A percentile compares a stretch with the other conserved stretches of the same genome.
Evolutionary conservation across 2,329 filamentous ascomycete species (phyloP).

Genomic region (Trichoderma aggressivum): DNA sequence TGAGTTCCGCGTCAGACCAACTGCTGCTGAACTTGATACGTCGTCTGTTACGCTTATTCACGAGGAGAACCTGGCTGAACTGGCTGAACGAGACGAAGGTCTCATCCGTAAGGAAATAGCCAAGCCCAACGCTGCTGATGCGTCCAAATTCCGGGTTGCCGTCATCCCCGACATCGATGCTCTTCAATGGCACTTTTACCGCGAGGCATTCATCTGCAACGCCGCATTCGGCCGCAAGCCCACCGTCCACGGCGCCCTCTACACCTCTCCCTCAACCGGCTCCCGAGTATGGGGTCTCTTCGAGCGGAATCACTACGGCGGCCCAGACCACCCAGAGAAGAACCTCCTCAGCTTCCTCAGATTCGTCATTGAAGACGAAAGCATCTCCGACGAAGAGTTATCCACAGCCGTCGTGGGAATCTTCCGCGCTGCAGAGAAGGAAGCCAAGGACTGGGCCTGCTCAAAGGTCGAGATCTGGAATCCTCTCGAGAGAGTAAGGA

Average conservation of each 20-base stretch:
- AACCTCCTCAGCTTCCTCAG: conserved; percentile 70
- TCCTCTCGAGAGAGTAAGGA: conserved; percentile 54
- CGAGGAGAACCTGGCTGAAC: conserved; percentile 55
- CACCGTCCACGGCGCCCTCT: conserved; percentile 66
- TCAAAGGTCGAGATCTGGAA: conserved; percentile 79
- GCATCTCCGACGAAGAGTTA: conserved; percentile 41
- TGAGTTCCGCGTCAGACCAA: conserved; percentile 43
- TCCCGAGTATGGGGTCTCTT: conserved; percentile 71
- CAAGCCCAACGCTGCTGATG: conserved; percentile 18
- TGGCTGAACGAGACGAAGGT: conserved; percentile 63
- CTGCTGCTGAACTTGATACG: conserved; percentile 20
- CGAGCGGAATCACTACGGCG: conserved; percentile 63
- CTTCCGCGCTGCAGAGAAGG: conserved; percentile 61
- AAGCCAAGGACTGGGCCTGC: conserved; percentile 71
- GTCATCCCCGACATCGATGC: conserved; percentile 33
- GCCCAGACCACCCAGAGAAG: conserved; percentile 49
- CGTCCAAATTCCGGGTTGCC: conserved; percentile 33
- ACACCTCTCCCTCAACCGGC: conserved; percentile 45
- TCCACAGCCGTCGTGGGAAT: conserved; percentile 58
- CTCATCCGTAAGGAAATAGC: conserved; percentile 55
- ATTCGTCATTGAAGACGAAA: conserved; percentile 60
- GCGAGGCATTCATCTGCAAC: conserved; percentile 73
- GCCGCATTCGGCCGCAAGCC: conserved; percentile 58
- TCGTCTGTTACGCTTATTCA: conserved; percentile 45
- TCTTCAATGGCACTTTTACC: conserved; percentile 60